Evolutionary conservation across 768 basidiomycete genomes (phyloP), one percentile per base, ranked within the genome.

Genomic region (Termitomyces sp.): DNA sequence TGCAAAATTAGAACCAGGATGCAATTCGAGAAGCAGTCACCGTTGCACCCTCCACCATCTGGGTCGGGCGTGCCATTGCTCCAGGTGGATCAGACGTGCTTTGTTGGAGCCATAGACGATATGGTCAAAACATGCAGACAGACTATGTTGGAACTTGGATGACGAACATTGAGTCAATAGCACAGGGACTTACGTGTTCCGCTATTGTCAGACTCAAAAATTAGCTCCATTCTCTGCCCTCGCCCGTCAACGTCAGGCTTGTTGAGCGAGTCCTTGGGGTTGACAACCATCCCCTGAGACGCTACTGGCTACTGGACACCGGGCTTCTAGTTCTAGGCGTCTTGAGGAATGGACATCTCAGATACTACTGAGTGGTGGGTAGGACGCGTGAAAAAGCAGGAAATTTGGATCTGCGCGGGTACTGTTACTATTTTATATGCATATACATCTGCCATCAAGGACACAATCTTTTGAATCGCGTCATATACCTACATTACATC

Each of bases 71-170:
- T 56, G 10, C 73, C 73, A 3, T 68, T 57, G 48, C 16, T 69
- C 47, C 35, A 78, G 72, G 55, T 77, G 70, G 4, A 67, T 63
- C 23, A 71, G 49, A 18, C 77, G 72, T 49, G 69, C 66, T 52
- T 68, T 75, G 66, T 74, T 74, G 60, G 74, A 66, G 23, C 70
- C 71, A 57, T 77, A 75, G 8, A 72, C 64, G 32, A 76, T 64
- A 60, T 76, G 78, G 76, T 60, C 66, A 75, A 61, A 75, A 50
- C 67, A 73, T 1, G 77, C 64, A 67, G 55, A 4, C 36, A 38
- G 13, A 38, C 36, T 38, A 38, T 38, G 36, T 38, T 4, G 4
- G 2, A 13, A 38, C 13, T 26, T 52, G 23, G 32, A 28, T 14
- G 28, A 12, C 4, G 18, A 18, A 46, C 32, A 33, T 1, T 6